Base-by-base conservation (phyloP, 129 eudicot species). In the Deinandra increscens region DNA sequence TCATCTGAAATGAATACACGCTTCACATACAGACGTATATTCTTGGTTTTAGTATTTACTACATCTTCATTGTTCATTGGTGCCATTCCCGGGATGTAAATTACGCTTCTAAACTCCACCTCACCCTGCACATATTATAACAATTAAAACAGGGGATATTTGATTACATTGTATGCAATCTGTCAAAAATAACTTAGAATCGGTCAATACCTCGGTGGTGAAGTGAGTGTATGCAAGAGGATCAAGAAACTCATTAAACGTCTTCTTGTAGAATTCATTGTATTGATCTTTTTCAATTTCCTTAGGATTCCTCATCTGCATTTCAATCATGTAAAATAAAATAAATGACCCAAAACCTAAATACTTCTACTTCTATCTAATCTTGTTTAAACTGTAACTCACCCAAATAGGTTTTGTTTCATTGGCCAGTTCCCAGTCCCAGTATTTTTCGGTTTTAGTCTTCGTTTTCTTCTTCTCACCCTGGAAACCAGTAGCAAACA, bases 401-500 rank as follows among this genome's bases (percentile, higher is more conserved):
- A 93, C 98, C 98, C 98, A 93, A 66, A 93, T 89, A 10, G 98
- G 97, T 66, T 93, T 89, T 49, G 98, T 93, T 59, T 93, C 98
- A 68, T 93, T 93, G 60, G 95, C 85, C 75, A 93, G 60, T 61
- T 93, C 98, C 98, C 98, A 93, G 79, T 93, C 98, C 98, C 98
- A 93, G 73, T 93, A 89, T 42, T 89, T 89, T 78, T 93, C 99
- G 13, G 95, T 89, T 80, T 83, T 86, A 10, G 97, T 89, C 79
- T 83, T 93, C 78, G 85, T 60, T 60, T 36, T 93, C 85, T 26
- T 26, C 31, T 85, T 91, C 80, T 86, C 92, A 56, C 78, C 95
- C 92, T 93, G 86, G 7, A 59, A 77, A 45, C 56, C 62, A 60
- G 12, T 20, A 77, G 55, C 18, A 75, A 26, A 42, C 18, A 75